Conservation (phyloP, 495 filamentous ascomycete genomes). For the Aspergillus homomorphus region DNA sequence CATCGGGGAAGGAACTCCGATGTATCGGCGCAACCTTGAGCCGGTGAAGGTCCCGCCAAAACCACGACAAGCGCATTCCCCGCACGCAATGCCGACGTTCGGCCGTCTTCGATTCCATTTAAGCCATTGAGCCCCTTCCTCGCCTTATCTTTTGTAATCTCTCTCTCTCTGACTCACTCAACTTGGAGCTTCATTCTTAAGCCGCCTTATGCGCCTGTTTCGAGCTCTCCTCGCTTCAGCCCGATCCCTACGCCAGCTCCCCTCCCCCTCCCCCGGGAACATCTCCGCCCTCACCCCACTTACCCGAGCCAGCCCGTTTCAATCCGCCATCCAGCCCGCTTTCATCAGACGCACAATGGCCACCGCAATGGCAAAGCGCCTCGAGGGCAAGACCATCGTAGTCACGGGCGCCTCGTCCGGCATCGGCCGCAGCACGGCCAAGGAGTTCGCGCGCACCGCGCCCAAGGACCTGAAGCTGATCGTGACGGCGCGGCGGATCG, state of each 20-base stretch:
- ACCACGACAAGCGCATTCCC: slow-evolving; percentile 16
- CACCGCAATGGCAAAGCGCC: slow-evolving; percentile 75
- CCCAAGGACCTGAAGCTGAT: slow-evolving; percentile 81
- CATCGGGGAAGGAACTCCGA: slow-evolving; percentile 8
- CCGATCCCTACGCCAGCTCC: slow-evolving; percentile 23
- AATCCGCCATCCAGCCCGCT: slow-evolving; percentile 21
- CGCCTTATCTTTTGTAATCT: not conserved
- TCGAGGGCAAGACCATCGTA: slow-evolving; percentile 89
- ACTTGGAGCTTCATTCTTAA: not conserved
- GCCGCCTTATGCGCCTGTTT: slow-evolving; percentile 35
- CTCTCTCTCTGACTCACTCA: not conserved
- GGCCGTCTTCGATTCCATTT: not conserved
- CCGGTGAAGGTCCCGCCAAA: slow-evolving; percentile 14
- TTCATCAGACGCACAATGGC: slow-evolving; percentile 59
- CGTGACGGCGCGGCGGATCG: slow-evolving; percentile 79
- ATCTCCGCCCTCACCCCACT: slow-evolving; percentile 21
- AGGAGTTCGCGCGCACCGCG: slow-evolving; percentile 87
- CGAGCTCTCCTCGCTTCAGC: slow-evolving; percentile 29
- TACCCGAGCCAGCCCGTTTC: slow-evolving; percentile 21
- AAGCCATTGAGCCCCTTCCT: not conserved
- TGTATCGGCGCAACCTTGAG: slow-evolving; percentile 20
- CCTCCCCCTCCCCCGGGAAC: slow-evolving; percentile 12
- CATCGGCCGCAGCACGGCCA: slow-evolving; percentile 80
- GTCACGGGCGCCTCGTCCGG: slow-evolving; percentile 93
- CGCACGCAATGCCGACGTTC: slow-evolving; percentile 11